Percentiles rank a stretch among this genome's conserved stretches.
Evolutionary conservation across 305 asterid genomes (phyloP).

Genomic region (Caryopteris hybrid): DNA sequence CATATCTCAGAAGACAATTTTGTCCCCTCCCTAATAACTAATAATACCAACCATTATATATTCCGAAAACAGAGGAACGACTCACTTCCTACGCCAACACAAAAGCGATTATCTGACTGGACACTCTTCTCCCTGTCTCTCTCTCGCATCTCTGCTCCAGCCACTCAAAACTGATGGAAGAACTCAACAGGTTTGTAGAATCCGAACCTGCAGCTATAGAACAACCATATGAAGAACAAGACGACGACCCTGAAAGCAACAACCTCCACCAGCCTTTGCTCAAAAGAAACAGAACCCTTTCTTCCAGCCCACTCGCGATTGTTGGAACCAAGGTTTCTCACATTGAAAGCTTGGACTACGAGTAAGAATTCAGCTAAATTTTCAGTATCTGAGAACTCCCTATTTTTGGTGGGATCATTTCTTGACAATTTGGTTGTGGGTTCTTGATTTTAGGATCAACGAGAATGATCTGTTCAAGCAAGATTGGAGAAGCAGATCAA

Average conservation of each 20-base stretch:
- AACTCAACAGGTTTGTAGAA: constrained; percentile 27
- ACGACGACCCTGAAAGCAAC: constrained; percentile 67
- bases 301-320: constrained; percentile 71
- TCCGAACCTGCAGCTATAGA: constrained; percentile 19
- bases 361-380: constrained; percentile 40
- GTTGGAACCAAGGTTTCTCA: constrained; percentile 89
- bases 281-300: constrained; percentile 65
- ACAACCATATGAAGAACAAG: constrained; percentile 35
- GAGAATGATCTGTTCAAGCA: constrained; percentile 98
- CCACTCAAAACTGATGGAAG: constrained; percentile 34
- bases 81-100: constrained; percentile 17
- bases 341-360: constrained; percentile 91
- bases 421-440: background rate
- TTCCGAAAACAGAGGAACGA: constrained; percentile 25
- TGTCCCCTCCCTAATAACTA: constrained; percentile 3
- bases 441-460: constrained; percentile 50
- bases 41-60: constrained; percentile 8
- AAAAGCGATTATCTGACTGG: constrained; percentile 18
- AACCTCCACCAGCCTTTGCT: constrained; percentile 58
- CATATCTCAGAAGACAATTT: constrained; percentile 26
- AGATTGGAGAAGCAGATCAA: constrained; percentile 92
- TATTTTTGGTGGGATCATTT: background rate
- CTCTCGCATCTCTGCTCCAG: background rate
- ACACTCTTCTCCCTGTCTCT: background rate
- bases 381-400: background rate